Conservation (phyloP, 1,139 yeast genomes). For the Meyerozyma carpophila region DNA sequence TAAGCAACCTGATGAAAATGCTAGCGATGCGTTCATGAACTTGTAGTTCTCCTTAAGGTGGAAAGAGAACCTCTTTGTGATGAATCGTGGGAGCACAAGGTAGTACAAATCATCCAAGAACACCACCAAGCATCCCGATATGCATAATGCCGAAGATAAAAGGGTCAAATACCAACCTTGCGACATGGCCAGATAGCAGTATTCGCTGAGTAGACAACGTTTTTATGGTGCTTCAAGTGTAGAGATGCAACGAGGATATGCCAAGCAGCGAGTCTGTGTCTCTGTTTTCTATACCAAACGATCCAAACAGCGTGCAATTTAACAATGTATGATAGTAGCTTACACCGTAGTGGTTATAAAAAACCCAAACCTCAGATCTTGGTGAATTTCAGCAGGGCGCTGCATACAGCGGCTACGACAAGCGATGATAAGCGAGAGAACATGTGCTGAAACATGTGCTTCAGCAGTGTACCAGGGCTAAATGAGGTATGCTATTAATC, state of each 20-base stretch:
- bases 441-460: neutral
- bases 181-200: conserved; percentile 1
- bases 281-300: too few species aligned
- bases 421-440: too few species aligned
- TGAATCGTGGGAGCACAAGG: conserved; percentile 31
- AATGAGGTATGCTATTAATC: neutral
- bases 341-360: neutral
- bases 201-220: too few species aligned
- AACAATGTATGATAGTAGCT: neutral
- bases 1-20: conserved; percentile 74
- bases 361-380: neutral
- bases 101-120: conserved; percentile 45
- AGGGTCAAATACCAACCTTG: conserved; percentile 56
- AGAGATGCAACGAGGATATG: too few species aligned
- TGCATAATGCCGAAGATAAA: conserved; percentile 53
- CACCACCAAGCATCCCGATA: conserved; percentile 54
- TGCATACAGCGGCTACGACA: neutral
- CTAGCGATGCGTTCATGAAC: conserved; percentile 60
- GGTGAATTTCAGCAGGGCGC: neutral
- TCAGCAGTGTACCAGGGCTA: too few species aligned
- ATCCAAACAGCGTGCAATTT: too few species aligned
- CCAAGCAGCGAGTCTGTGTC: too few species aligned
- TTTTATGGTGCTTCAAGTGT: too few species aligned
- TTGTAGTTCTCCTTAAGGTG: conserved; percentile 53
- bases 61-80: conserved; percentile 43